Evolutionary conservation across 2,329 filamentous ascomycete species (phyloP), one percentile per base, ranked within the genome.

Genomic region (Arthrobotrys iridis): DNA sequence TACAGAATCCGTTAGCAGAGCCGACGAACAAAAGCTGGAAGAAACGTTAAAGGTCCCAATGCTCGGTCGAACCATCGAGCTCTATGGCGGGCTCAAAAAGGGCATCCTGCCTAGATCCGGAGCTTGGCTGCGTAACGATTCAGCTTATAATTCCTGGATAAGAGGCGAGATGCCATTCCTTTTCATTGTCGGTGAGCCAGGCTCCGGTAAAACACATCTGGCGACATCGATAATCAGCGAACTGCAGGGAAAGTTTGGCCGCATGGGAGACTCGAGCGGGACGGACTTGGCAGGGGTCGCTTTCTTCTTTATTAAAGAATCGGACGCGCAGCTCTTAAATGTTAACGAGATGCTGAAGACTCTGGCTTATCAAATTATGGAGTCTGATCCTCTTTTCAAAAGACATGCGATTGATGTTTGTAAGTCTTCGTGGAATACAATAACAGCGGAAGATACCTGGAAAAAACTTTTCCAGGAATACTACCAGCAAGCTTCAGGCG

Each of bases 291-390:
- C n/a, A n/a, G n/a, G n/a, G 7, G 35, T 28, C 1, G 46, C 46
- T 4, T 52, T 52, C 15, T 52, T 52, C n/a, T 52, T 52, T 5
- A 35, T 52, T 20, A 33, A 28, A 35, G 46, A 52, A 22, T 52
- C 46, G 8, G 46, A 52, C n/a, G 35, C 46, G 7, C 46, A 52
- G 8, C 28, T 52, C 0, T 28, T 52, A 5, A 35, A 52, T 22
- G 46, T 52, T 11, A 52, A 52, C 28, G 46, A 35, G 13, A 52
- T 52, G 46, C 26, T 52, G 28, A 52, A 52, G 26, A 15, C 46
- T 33, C 13, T 52, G 11, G 46, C 46, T 2, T 52, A 52, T 35
- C 46, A 52, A 11, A 35, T 52, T 4, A 52, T 35, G 7, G 46
- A 52, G 28, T 52, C 46, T 22, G 46, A 35, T 26, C 46, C n/a